Conservation (phyloP, 768 basidiomycete species). For the Polyporus arcularius region DNA sequence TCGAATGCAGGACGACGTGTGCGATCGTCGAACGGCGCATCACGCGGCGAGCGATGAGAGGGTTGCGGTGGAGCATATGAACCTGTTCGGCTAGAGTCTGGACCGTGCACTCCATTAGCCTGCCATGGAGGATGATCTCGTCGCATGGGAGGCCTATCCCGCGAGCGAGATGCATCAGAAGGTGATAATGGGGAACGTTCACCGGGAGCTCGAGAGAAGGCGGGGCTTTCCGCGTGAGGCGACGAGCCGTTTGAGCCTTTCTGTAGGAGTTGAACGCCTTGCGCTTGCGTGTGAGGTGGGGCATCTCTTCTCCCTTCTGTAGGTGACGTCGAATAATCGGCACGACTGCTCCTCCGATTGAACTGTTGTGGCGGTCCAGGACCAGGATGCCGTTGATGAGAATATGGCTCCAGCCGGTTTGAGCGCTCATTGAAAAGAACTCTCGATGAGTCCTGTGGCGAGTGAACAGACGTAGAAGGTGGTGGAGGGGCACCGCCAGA, state of each 20-base stretch:
- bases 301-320: slow-evolving; percentile 51
- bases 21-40: slow-evolving; percentile 12
- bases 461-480: slow-evolving; percentile 42
- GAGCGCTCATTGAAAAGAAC: slow-evolving; percentile 95
- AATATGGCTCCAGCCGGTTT: slow-evolving; percentile 86
- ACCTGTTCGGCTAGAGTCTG: slow-evolving; percentile 4
- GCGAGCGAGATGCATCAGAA: slow-evolving; percentile 16
- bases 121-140: slow-evolving; percentile 21
- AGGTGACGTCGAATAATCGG: slow-evolving; percentile 40
- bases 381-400: slow-evolving; percentile 45
- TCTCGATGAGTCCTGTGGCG: slow-evolving; percentile 61
- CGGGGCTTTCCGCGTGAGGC: slow-evolving; percentile 5
- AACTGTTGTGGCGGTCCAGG: slow-evolving; percentile 27
- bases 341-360: slow-evolving; percentile 45
- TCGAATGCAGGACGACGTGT: slow-evolving; percentile 5
- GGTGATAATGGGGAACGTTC: slow-evolving; percentile 22
- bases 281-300: slow-evolving; percentile 40
- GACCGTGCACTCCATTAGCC: not conserved
- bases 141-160: slow-evolving; percentile 23
- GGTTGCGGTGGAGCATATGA: slow-evolving; percentile 1
- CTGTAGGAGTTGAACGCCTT: slow-evolving; percentile 60
- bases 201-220: slow-evolving; percentile 18
- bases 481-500: slow-evolving; percentile 32
- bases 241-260: slow-evolving; percentile 38
- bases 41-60: not conserved